These are phyloP conservation scores for Rheum nobile DNA, from an alignment of 148 eudicot species.

Conservation along the genomic window DNA sequence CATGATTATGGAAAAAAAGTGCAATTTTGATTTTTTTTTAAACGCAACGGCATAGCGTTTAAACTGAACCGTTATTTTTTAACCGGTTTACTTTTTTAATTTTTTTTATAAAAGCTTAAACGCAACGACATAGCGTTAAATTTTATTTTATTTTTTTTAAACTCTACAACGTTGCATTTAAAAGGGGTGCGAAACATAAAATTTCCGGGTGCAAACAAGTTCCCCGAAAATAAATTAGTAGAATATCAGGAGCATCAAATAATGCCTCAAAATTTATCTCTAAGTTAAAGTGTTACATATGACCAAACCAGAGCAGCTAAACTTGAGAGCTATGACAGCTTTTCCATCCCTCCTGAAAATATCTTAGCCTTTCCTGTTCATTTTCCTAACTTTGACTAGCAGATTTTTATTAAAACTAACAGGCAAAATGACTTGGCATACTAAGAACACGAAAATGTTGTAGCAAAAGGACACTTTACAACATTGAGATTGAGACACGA, in stretches of 20 bases:
- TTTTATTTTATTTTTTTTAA: no score
- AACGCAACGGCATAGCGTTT: no score
- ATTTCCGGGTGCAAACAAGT: no score
- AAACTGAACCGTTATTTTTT: no score
- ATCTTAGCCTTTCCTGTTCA: not conserved
- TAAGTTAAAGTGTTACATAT: not conserved
- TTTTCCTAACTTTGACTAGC: not conserved
- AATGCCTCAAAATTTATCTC: not conserved
- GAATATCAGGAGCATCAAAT: not conserved
- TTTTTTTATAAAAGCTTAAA: no score
- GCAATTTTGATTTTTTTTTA: no score
- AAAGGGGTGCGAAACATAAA: no score
- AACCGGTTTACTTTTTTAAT: no score
- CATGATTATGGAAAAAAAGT: no score
- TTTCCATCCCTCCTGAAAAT: not conserved
- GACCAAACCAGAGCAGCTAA: not conserved
- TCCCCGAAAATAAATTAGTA: no score
- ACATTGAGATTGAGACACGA: not conserved
- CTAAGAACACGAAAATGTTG: not conserved
- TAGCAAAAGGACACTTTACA: not conserved
- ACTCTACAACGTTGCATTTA: no score
- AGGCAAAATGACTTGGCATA: not conserved
- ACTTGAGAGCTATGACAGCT: not conserved
- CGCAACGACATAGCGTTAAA: no score
- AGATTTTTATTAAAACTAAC: not conserved